Evolutionary conservation across 2,329 filamentous ascomycete species (phyloP).

Genomic region (Fusarium haematococcum): DNA sequence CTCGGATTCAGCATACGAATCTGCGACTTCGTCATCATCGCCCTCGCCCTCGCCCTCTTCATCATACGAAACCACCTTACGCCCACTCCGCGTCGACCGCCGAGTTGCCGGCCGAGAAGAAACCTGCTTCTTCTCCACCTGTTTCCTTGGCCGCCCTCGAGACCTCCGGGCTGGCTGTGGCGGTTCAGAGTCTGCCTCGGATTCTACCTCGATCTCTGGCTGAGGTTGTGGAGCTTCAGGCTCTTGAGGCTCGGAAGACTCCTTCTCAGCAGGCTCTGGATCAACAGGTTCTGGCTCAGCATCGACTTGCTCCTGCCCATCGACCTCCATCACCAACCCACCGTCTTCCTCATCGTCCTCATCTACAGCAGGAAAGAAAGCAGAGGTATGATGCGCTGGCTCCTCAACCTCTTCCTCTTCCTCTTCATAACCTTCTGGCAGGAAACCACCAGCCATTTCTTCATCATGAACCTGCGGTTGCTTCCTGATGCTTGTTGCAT

Average conservation of each 20-base stretch:
- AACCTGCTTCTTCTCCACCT: neutral
- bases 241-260: neutral
- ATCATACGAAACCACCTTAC: constrained; percentile 25
- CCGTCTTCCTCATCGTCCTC: constrained; percentile 55
- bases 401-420: constrained; percentile 55
- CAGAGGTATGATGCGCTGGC: constrained; percentile 51
- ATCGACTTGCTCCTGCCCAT: constrained; percentile 8
- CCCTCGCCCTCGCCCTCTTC: constrained; percentile 22
- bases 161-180: constrained; percentile 4
- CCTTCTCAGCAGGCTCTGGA: neutral
- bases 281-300: constrained; percentile 1
- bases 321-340: constrained; percentile 50
- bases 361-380: constrained; percentile 62
- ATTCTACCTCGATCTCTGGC: neutral
- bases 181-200: constrained; percentile 14
- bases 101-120: constrained; percentile 13
- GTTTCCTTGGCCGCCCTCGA: constrained; percentile 16
- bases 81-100: constrained; percentile 35
- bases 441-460: constrained; percentile 70
- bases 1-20: constrained; percentile 18
- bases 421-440: constrained; percentile 67
- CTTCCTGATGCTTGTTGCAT: constrained; percentile 20
- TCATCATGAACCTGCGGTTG: constrained; percentile 53
- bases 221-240: neutral
- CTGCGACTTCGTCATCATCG: constrained; percentile 19